These are phyloP conservation scores for Lactarius vividus DNA, from an alignment of 768 basidiomycete species.

Conservation along the genomic window DNA sequence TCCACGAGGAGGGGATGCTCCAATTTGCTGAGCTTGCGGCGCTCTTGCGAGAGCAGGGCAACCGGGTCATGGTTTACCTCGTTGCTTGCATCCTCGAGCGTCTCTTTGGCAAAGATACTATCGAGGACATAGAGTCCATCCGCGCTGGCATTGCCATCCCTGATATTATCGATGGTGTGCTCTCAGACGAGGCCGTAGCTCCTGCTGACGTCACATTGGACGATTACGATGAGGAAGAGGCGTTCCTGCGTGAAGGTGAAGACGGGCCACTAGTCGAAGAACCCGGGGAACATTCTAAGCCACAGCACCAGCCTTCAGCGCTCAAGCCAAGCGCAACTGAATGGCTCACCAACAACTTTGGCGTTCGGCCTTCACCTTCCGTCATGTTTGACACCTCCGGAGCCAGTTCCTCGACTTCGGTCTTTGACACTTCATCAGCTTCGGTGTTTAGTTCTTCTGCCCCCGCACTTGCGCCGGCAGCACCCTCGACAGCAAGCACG, in stretches of 20 bases:
- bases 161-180: constrained; percentile 66
- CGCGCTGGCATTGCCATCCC: constrained; percentile 53
- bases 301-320: constrained; percentile 23
- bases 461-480: constrained; percentile 18
- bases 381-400: constrained; percentile 22
- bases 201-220: constrained; percentile 17
- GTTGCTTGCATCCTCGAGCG: constrained; percentile 86
- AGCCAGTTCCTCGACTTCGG: constrained; percentile 25
- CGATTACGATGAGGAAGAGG: constrained; percentile 28
- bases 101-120: constrained; percentile 79
- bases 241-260: constrained; percentile 19
- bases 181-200: constrained; percentile 33
- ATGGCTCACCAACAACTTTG: constrained; percentile 37
- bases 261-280: constrained; percentile 22
- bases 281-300: constrained; percentile 9
- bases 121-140: constrained; percentile 70
- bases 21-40: constrained; percentile 63
- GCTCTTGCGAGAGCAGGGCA: constrained; percentile 63
- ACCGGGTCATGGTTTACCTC: constrained; percentile 74
- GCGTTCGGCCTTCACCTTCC: constrained; percentile 30
- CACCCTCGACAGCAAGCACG: constrained; percentile 13
- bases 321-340: constrained; percentile 35
- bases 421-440: constrained; percentile 25
- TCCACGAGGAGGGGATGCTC: constrained; percentile 64
- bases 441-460: constrained; percentile 24